Percentiles rank a stretch among this genome's conserved stretches.
phyloP scores from a whole-genome alignment of 2,329 filamentous ascomycete genomes.

The Albifimbria verrucaria region DNA sequence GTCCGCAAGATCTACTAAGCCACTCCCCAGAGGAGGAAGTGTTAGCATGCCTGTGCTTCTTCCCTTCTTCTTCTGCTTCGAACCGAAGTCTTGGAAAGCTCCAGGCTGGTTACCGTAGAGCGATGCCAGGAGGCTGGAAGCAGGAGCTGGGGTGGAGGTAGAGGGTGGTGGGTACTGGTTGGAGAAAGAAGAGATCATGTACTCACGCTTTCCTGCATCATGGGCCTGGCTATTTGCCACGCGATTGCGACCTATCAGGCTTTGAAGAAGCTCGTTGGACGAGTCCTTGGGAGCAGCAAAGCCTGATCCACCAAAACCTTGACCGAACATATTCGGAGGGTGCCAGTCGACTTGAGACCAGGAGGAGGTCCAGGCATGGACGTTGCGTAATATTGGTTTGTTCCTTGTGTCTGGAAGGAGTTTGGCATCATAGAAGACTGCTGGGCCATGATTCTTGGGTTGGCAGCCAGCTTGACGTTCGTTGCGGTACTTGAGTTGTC shows the following conservation, averaged over 20 bases:
- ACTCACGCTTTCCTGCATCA: slow-evolving; percentile 97
- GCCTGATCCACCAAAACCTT: slow-evolving; percentile 74
- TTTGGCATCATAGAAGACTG: slow-evolving; percentile 84
- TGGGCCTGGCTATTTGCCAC: slow-evolving; percentile 67
- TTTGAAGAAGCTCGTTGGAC: slow-evolving; percentile 66
- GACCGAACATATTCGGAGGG: slow-evolving; percentile 94
- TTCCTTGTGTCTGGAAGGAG: slow-evolving; percentile 55
- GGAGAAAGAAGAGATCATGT: slow-evolving; percentile 88
- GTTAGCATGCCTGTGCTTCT: slow-evolving; percentile 99
- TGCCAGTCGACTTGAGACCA: slow-evolving; percentile 90
- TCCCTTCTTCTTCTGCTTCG: slow-evolving; percentile 99
- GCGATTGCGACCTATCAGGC: slow-evolving; percentile 70
- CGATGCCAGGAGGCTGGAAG: slow-evolving; percentile 85
- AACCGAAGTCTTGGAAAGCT: slow-evolving; percentile 85
- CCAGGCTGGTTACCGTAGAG: slow-evolving; percentile 85
- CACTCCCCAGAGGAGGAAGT: slow-evolving; percentile 99
- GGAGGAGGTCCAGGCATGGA: slow-evolving; percentile 92
- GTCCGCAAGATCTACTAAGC: slow-evolving; percentile 99
- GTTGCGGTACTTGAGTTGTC: slow-evolving; percentile 53
- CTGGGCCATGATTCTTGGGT: slow-evolving; percentile 77
- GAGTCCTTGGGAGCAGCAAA: slow-evolving; percentile 71
- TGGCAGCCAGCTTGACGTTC: slow-evolving; percentile 73
- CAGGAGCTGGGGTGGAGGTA: slow-evolving; percentile 81
- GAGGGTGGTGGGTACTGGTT: slow-evolving; percentile 80
- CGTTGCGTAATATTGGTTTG: slow-evolving; percentile 73